A percentile compares a stretch with the other conserved stretches of the same genome.
Conservation (phyloP, 768 basidiomycete species). For the Pulveroboletus ravenelii region DNA sequence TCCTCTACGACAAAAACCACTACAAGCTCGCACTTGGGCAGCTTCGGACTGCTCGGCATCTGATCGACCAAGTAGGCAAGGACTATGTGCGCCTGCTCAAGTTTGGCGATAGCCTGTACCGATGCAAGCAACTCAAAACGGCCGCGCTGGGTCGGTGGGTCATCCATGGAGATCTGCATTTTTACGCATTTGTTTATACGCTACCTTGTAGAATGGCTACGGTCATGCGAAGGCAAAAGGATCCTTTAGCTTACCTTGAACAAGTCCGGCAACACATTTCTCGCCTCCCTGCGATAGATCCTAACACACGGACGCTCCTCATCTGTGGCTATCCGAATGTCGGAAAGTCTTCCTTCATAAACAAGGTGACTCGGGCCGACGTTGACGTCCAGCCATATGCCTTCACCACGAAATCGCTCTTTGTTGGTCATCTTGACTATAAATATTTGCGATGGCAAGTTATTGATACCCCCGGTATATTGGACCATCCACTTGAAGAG, state of each 20-base stretch:
- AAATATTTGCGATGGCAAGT: slow-evolving; percentile 99
- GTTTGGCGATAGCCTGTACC: slow-evolving; percentile 95
- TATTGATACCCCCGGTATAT: slow-evolving; percentile 96
- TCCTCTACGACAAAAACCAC: slow-evolving; percentile 99
- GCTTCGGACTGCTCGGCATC: slow-evolving; percentile 89
- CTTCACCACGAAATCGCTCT: slow-evolving; percentile 98
- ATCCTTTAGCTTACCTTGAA: slow-evolving; percentile 96
- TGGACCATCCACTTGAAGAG: slow-evolving; percentile 97
- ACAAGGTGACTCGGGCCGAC: slow-evolving; percentile 98
- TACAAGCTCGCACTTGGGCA: slow-evolving; percentile 99
- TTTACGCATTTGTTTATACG: slow-evolving; percentile 1
- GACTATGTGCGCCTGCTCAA: slow-evolving; percentile 96
- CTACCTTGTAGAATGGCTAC: slow-evolving; percentile 81
- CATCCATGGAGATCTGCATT: neutral
- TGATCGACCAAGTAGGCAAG: slow-evolving; percentile 95
- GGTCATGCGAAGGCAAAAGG: slow-evolving; percentile 97
- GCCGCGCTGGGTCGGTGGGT: slow-evolving; percentile 94
- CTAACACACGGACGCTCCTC: slow-evolving; percentile 94
- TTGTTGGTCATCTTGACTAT: slow-evolving; percentile 98
- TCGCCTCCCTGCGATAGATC: slow-evolving; percentile 96
- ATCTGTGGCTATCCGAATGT: slow-evolving; percentile 99
- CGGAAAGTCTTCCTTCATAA: slow-evolving; percentile 98
- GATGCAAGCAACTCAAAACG: slow-evolving; percentile 97
- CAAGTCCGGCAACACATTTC: slow-evolving; percentile 99
- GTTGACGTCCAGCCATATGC: slow-evolving; percentile 99